phyloP scores from a whole-genome alignment of 768 basidiomycete species.

The Rubroboletus pulcherrimus region DNA sequence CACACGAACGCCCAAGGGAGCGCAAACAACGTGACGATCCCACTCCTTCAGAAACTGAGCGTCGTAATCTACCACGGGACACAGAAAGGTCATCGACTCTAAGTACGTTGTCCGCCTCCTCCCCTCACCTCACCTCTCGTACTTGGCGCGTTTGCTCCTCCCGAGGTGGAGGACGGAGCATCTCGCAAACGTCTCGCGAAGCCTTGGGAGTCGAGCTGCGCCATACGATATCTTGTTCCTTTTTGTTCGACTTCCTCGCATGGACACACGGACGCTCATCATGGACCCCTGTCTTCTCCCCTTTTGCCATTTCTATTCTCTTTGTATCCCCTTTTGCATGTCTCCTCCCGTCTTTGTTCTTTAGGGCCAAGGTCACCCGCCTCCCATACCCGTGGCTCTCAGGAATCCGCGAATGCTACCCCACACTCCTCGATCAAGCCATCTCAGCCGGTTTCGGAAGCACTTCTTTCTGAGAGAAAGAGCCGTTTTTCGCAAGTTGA shows the following conservation, averaged over 20 bases:
- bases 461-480: slow-evolving; percentile 6
- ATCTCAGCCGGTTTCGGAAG: slow-evolving; percentile 12
- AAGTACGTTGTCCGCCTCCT: slow-evolving; percentile 49
- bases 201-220: slow-evolving; percentile 44
- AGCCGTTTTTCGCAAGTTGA: slow-evolving; percentile 26
- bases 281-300: slow-evolving; percentile 35
- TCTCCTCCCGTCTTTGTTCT: slow-evolving; percentile 34
- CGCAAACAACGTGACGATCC: slow-evolving; percentile 25
- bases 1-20: slow-evolving; percentile 22
- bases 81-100: slow-evolving; percentile 35
- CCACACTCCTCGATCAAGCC: slow-evolving; percentile 15
- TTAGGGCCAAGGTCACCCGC: slow-evolving; percentile 41
- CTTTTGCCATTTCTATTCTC: slow-evolving; percentile 29
- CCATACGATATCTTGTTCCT: slow-evolving; percentile 29
- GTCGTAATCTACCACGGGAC: slow-evolving; percentile 27
- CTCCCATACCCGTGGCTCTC: slow-evolving; percentile 30
- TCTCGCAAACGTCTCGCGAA: slow-evolving; percentile 39
- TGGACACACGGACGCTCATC: slow-evolving; percentile 41
- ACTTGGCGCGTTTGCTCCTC: slow-evolving; percentile 37
- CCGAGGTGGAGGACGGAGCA: slow-evolving; percentile 34
- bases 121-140: slow-evolving; percentile 34
- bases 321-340: slow-evolving; percentile 28
- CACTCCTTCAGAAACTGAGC: slow-evolving; percentile 14
- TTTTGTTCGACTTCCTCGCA: slow-evolving; percentile 37
- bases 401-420: slow-evolving; percentile 16